Evolutionary conservation across 148 eudicot genomes (phyloP), one percentile per base, ranked within the genome.

Genomic region (Silene conica): DNA sequence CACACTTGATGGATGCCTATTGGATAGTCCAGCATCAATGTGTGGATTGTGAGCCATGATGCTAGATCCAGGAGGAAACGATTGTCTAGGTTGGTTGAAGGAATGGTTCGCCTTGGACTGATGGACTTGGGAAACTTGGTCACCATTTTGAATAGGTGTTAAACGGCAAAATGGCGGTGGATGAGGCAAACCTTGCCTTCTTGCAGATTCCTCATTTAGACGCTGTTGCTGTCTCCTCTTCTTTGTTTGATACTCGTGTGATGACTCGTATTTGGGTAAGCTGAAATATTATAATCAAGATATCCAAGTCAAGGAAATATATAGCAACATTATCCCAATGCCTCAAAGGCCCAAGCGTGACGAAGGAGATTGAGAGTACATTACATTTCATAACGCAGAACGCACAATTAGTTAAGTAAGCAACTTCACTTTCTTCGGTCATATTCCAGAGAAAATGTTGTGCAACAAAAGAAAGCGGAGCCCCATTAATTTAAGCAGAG

Each of bases 231-330:
- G 97, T 43, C 94, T 87, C 80, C 83, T 87, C 83, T 85, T 87
- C 86, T 85, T 89, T 55, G 92, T 87, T 63, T 91, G 93, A 82
- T 87, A 89, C 79, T 87, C 93, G 31, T 91, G 97, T 6, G 97
- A 91, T 20, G 97, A 73, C 70, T 91, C 93, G 56, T 91, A 91
- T 71, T 86, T 91, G 12, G 97, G 93, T 73, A 91, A 82, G 81
- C 93, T 91, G 81, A 34, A 78, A 57, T 9, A 74, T 34, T 38
- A 34, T 18, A 34, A n/a, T 58, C 22, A 20, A 19, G 3, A 34
- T 34, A 34, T 4, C 41, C n/a, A n/a, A n/a, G n/a, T n/a, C n/a
- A n/a, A n/a, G n/a, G n/a, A n/a, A n/a, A n/a, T n/a, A n/a, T n/a
- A n/a, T n/a, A n/a, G n/a, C n/a, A n/a, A n/a, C 3, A 34, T 3